Evolutionary conservation across 352 stramenopile genomes (phyloP).

Genomic region (Peronospora farinosa): DNA sequence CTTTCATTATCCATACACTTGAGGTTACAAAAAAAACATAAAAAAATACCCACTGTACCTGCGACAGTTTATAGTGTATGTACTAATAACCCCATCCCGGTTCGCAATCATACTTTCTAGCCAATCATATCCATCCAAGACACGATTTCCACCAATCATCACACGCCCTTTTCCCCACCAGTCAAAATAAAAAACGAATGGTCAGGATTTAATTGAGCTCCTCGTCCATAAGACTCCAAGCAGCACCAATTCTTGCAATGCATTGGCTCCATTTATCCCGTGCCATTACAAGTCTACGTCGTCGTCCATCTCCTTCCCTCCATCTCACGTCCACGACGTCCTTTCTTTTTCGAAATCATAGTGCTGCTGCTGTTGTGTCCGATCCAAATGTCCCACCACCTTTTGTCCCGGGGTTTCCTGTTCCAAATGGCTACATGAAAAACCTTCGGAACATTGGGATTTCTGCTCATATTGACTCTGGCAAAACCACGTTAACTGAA

Average conservation of each 20-base stretch:
- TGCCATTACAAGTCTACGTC: slow-evolving; percentile 28
- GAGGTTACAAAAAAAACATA: too few relatives aligned
- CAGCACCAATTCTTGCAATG: too few relatives aligned
- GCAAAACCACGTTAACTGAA: slow-evolving; percentile 99
- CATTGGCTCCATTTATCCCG: slow-evolving; percentile 54
- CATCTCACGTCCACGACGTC: slow-evolving; percentile 20
- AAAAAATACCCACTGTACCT: too few relatives aligned
- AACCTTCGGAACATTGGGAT: slow-evolving; percentile 94
- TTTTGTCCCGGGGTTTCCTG: slow-evolving; percentile 35
- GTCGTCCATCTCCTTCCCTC: slow-evolving; percentile 7
- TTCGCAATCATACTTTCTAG: too few relatives aligned
- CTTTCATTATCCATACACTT: too few relatives aligned
- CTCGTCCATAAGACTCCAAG: too few relatives aligned
- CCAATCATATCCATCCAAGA: too few relatives aligned
- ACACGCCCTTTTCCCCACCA: slow-evolving; percentile 7
- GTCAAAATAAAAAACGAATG: slow-evolving; percentile 10
- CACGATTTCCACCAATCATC: neutral
- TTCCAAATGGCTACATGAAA: slow-evolving; percentile 71
- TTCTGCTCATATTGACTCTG: slow-evolving; percentile 95
- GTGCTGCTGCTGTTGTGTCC: slow-evolving; percentile 14
- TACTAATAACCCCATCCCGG: too few relatives aligned
- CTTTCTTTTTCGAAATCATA: slow-evolving; percentile 29
- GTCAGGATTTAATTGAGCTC: slow-evolving; percentile 13
- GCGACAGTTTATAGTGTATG: too few relatives aligned
- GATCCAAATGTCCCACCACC: slow-evolving; percentile 32